A percentile compares a stretch with the other conserved stretches of the same genome.
Conservation (phyloP, 306 rosid species). For the Acmispon strigosus region DNA sequence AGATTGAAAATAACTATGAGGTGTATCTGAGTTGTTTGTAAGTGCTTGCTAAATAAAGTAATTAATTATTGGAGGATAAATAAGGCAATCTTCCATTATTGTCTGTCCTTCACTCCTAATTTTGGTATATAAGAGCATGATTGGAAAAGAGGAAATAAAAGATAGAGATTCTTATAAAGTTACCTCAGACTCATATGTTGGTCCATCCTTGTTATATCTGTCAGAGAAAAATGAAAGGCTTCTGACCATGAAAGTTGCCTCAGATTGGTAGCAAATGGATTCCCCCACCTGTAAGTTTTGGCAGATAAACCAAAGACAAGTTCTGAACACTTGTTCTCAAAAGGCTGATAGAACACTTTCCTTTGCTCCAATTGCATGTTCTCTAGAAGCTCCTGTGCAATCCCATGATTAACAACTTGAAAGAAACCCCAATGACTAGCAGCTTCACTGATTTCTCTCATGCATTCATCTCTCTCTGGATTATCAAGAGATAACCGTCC, state of each 20-base stretch:
- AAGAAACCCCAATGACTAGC: slow-evolving; percentile 71
- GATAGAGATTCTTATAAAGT: background rate
- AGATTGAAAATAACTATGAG: no score
- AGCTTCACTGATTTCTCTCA: slow-evolving; percentile 44
- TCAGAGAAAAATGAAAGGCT: slow-evolving; percentile 59
- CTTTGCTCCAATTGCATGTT: slow-evolving; percentile 41
- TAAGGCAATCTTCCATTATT: background rate
- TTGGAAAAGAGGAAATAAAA: background rate
- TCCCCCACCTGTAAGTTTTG: slow-evolving; percentile 67
- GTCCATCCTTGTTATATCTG: slow-evolving; percentile 38
- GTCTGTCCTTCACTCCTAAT: background rate
- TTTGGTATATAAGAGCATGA: background rate
- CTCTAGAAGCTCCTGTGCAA: slow-evolving; percentile 37
- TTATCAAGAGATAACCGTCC: slow-evolving; percentile 9
- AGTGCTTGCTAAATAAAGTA: no score
- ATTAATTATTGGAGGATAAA: no score
- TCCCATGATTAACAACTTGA: slow-evolving; percentile 61
- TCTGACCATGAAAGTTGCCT: slow-evolving; percentile 73
- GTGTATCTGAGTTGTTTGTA: no score
- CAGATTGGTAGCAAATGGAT: slow-evolving; percentile 42
- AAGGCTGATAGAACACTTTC: slow-evolving; percentile 53
- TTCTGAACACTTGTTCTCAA: slow-evolving; percentile 29
- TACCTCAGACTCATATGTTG: slow-evolving; percentile 45
- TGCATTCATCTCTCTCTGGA: slow-evolving; percentile 41
- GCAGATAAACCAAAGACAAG: slow-evolving; percentile 24